phyloP scores from a whole-genome alignment of 257 asterid genomes.

The Solanum etuberosum region DNA sequence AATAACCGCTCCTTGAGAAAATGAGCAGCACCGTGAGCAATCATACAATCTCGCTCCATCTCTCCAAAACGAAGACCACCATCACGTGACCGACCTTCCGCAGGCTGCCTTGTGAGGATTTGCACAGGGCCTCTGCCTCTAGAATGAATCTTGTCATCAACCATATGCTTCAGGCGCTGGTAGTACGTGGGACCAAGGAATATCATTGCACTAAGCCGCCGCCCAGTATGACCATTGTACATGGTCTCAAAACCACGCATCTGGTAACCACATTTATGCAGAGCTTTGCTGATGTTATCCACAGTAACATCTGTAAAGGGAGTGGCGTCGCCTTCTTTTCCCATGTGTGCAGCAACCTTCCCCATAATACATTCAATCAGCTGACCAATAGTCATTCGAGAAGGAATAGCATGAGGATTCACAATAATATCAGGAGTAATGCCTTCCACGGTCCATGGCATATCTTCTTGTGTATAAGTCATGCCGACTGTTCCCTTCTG shows the following conservation, averaged over 20 bases:
- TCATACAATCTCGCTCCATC: constrained; percentile 98
- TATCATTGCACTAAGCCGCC: constrained; percentile 69
- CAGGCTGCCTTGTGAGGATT: constrained; percentile 94
- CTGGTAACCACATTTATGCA: constrained; percentile 93
- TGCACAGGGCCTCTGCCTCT: constrained; percentile 99
- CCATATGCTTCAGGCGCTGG: constrained; percentile 98
- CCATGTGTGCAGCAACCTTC: constrained; percentile 97
- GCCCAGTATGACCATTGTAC: constrained; percentile 95
- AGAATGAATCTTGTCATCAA: constrained; percentile 90
- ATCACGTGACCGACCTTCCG: constrained; percentile 94
- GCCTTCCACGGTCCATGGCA: constrained; percentile 97
- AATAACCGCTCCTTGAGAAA: constrained; percentile 83
- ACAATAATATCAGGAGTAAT: constrained; percentile 83
- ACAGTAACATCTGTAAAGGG: constrained; percentile 96
- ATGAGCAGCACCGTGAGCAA: constrained; percentile 98
- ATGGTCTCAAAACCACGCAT: constrained; percentile 97
- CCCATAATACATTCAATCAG: constrained; percentile 97
- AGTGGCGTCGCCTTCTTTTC: constrained; percentile 95
- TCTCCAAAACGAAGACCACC: constrained; percentile 98
- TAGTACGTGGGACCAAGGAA: constrained; percentile 94
- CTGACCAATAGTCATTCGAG: constrained; percentile 98
- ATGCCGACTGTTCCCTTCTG: constrained; percentile 97
- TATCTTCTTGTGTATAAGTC: constrained; percentile 97
- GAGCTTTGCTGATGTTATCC: constrained; percentile 89
- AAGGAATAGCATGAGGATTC: constrained; percentile 95